Percentiles rank a stretch among this genome's conserved stretches.
These are phyloP conservation scores for Pyricularia sp. DNA, from an alignment of 2,329 filamentous ascomycete genomes.

Conservation along the genomic window DNA sequence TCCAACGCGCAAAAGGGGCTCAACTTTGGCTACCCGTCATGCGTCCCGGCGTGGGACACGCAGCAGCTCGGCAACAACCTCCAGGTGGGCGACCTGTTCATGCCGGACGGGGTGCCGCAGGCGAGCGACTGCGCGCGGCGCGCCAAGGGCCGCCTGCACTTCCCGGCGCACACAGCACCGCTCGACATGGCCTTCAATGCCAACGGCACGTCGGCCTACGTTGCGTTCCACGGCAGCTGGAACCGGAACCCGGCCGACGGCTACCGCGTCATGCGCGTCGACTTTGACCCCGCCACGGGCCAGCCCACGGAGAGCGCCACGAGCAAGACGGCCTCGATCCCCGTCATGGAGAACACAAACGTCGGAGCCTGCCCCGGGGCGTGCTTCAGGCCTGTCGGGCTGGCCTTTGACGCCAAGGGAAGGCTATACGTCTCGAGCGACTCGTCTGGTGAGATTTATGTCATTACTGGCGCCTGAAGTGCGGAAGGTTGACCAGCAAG, in stretches of 20 bases:
- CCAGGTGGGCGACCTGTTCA: slow-evolving; percentile 25
- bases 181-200: slow-evolving; percentile 54
- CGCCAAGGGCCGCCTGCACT: slow-evolving; percentile 34
- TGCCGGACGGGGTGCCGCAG: slow-evolving; percentile 16
- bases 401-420: slow-evolving; percentile 7
- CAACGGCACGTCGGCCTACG: slow-evolving; percentile 43
- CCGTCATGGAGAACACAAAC: slow-evolving; percentile 41
- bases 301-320: slow-evolving; percentile 19
- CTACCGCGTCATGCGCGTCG: slow-evolving; percentile 28
- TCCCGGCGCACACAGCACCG: slow-evolving; percentile 50
- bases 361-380: slow-evolving; percentile 7
- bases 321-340: slow-evolving; percentile 31
- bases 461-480: slow-evolving; percentile 17
- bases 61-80: slow-evolving; percentile 24
- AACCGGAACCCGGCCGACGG: slow-evolving; percentile 23
- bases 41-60: slow-evolving; percentile 48
- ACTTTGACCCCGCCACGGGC: slow-evolving; percentile 22
- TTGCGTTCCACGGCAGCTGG: slow-evolving; percentile 57
- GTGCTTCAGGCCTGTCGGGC: slow-evolving; percentile 8
- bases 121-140: slow-evolving; percentile 16
- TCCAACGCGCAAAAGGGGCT: slow-evolving; percentile 18
- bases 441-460: slow-evolving; percentile 43
- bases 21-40: slow-evolving; percentile 57
- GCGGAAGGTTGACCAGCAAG: not conserved
- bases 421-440: slow-evolving; percentile 45